Base-by-base conservation (phyloP, 768 basidiomycete genomes). In the Cyathus striatus region DNA sequence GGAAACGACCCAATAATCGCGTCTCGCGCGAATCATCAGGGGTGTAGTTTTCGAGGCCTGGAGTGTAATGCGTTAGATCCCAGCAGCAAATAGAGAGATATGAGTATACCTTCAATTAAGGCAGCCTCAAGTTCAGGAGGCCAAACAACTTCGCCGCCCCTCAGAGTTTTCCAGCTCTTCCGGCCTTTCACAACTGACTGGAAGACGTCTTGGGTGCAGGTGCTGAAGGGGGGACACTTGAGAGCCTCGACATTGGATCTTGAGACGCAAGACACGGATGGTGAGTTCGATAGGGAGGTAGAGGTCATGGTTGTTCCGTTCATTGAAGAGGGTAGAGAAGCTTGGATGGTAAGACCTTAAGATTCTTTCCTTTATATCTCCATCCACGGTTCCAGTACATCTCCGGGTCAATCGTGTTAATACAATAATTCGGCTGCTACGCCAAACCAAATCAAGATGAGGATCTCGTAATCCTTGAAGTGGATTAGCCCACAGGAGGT, bases 41-140 rank as follows among this genome's bases (percentile, higher is more conserved):
- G 43, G 76, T 72, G 53, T 88, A 89, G 33, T 73, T 78, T 58
- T 77, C 79, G 44, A 79, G 76, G n/a, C 82, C 85, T 88, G 55
- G 50, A n/a, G n/a, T n/a, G n/a, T n/a, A n/a, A n/a, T n/a, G n/a
- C n/a, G n/a, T n/a, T n/a, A n/a, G n/a, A n/a, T n/a, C n/a, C n/a
- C n/a, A n/a, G n/a, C n/a, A n/a, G n/a, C n/a, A n/a, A n/a, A n/a
- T n/a, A n/a, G n/a, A n/a, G n/a, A n/a, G 35, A n/a, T 23, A 26
- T 38, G 18, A 14, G 37, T 64, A 33, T 47, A 83, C 86, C 86
- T 73, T 86, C 81, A 33, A 89, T 73, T 50, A 89, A 68, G 30
- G 83, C 82, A 22, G 81, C 83, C 66, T 89, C 86, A 40, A 89
- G 77, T 51, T 83, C 76, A 9, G 81, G 83, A 41, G 86, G 86